Evolutionary conservation across 78 protist genomes (phyloP).

Genomic region (Salpingoeca rosetta): DNA sequence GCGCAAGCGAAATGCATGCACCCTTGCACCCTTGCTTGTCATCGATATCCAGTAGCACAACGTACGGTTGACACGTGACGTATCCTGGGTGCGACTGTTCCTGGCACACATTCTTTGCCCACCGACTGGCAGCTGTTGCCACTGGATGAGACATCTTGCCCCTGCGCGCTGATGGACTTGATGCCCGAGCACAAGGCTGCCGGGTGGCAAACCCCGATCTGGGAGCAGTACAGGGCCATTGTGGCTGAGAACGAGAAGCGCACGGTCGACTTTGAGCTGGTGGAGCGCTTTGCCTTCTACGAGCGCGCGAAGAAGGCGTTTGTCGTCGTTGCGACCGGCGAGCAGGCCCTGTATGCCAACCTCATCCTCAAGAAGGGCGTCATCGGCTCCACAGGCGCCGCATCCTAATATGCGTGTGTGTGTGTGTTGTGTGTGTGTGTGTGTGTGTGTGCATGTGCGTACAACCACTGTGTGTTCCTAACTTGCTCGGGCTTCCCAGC

Average conservation of each 20-base stretch:
- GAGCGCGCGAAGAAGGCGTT: constrained; percentile 9
- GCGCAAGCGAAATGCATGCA: no score
- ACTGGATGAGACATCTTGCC: background rate
- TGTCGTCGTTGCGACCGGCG: background rate
- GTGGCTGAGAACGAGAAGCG: background rate
- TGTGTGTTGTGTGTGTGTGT: no score
- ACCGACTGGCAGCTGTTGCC: background rate
- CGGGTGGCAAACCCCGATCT: background rate
- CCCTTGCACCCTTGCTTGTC: no score
- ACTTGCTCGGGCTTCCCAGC: no score
- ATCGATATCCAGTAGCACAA: no score
- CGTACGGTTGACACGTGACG: no score
- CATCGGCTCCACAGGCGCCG: background rate
- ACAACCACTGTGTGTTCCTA: no score
- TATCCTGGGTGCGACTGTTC: no score
- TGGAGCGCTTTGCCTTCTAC: constrained; percentile 2
- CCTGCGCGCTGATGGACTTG: background rate
- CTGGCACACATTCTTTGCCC: background rate
- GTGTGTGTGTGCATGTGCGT: no score
- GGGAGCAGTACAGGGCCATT: background rate
- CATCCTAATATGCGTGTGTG: no score
- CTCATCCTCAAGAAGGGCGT: constrained; percentile 4
- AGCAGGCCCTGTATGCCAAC: background rate
- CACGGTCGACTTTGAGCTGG: background rate
- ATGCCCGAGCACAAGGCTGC: background rate